Evolutionary conservation across 1,139 yeast species (phyloP).

Genomic region (Kurtzmaniella quercitrusa): DNA sequence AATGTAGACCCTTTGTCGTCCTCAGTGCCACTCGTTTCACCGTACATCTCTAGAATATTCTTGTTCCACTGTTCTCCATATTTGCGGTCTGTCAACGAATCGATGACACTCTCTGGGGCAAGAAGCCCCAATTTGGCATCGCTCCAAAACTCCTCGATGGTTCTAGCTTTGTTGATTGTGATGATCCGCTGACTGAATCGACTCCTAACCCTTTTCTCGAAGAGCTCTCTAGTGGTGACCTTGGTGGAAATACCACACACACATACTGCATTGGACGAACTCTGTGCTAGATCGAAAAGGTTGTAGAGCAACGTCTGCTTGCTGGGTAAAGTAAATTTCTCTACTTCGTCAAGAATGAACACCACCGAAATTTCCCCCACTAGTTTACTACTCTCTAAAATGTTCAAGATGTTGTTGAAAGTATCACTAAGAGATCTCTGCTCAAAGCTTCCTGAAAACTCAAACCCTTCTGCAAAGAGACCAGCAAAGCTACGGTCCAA

Average conservation of each 20-base stretch:
- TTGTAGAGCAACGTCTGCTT: constrained; percentile 85
- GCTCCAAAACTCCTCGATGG: constrained; percentile 41
- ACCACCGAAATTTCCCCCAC: constrained; percentile 50
- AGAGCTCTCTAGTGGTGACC: constrained; percentile 68
- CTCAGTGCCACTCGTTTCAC: background rate
- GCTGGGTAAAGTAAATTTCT: constrained; percentile 63
- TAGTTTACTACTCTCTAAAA: constrained; percentile 22
- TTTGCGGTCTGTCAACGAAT: constrained; percentile 13
- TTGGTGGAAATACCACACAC: constrained; percentile 79
- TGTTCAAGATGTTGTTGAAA: constrained; percentile 33
- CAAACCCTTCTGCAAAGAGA: constrained; percentile 49
- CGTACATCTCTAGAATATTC: constrained; percentile 8
- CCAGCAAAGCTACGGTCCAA: constrained; percentile 47
- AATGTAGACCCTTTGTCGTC: background rate
- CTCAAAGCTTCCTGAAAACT: constrained; percentile 41
- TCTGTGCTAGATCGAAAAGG: constrained; percentile 79
- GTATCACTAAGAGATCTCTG: constrained; percentile 38
- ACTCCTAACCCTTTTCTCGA: constrained; percentile 89
- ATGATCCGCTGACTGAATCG: constrained; percentile 81
- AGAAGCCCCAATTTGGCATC: constrained; percentile 25
- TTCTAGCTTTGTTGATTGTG: constrained; percentile 48
- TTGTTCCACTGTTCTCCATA: constrained; percentile 50
- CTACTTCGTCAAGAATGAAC: constrained; percentile 82
- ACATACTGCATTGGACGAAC: constrained; percentile 70
- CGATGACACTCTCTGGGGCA: constrained; percentile 17